Conservation (phyloP, 495 filamentous ascomycete species). For the Aspergillus diversus region DNA sequence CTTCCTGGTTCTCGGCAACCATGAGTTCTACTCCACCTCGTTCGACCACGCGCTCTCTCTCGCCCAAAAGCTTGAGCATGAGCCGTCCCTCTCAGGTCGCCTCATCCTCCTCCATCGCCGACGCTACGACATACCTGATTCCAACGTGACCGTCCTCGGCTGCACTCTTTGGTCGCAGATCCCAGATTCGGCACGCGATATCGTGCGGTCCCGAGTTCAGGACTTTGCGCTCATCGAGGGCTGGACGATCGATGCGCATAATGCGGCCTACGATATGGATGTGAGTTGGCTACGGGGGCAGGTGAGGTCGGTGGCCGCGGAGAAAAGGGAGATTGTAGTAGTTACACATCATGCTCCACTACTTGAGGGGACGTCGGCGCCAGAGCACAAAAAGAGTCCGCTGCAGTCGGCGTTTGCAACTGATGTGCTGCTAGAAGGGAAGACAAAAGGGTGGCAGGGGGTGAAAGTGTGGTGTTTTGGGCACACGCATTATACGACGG, state of each 20-base stretch:
- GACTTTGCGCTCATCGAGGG: slow-evolving; percentile 55
- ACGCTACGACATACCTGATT: slow-evolving; percentile 44
- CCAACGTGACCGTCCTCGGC: slow-evolving; percentile 53
- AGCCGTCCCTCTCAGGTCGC: slow-evolving; percentile 45
- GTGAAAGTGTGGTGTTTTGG: slow-evolving; percentile 58
- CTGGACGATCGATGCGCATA: slow-evolving; percentile 56
- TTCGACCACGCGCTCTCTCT: slow-evolving; percentile 39
- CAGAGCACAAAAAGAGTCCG: slow-evolving; percentile 44
- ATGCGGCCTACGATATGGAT: slow-evolving; percentile 45
- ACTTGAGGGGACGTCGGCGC: slow-evolving; percentile 43
- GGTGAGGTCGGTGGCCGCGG: slow-evolving; percentile 28
- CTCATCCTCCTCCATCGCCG: slow-evolving; percentile 51
- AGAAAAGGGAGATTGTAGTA: slow-evolving; percentile 42
- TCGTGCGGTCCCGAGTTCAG: slow-evolving; percentile 45
- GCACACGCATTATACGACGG: slow-evolving; percentile 54
- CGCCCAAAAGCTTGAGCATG: slow-evolving; percentile 40
- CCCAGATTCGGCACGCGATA: slow-evolving; percentile 34
- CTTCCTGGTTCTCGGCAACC: slow-evolving; percentile 60
- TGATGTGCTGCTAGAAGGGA: slow-evolving; percentile 42
- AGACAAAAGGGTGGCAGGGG: background rate
- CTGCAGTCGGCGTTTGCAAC: slow-evolving; percentile 55
- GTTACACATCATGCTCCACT: slow-evolving; percentile 60
- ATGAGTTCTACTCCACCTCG: slow-evolving; percentile 58
- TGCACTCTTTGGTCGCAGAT: slow-evolving; percentile 61
- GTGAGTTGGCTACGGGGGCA: slow-evolving; percentile 48